A percentile compares a stretch with the other conserved stretches of the same genome.
phyloP scores from a whole-genome alignment of 495 filamentous ascomycete genomes.

The Paragyromitra xinjiangensis region DNA sequence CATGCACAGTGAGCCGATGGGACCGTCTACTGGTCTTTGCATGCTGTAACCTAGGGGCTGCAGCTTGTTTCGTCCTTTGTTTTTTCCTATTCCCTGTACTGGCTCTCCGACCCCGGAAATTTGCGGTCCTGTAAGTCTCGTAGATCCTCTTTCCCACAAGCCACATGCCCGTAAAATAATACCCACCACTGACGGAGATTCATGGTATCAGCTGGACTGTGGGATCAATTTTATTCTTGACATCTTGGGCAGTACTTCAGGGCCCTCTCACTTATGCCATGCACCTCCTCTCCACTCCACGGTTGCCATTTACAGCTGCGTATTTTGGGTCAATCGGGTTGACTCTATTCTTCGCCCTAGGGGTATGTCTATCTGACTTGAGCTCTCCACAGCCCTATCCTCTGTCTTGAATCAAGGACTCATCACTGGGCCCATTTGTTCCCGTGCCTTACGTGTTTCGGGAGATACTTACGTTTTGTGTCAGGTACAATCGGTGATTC shows the following conservation, averaged over 20 bases:
- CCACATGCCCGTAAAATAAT: conserved; percentile 43
- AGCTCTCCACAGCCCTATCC: conserved; percentile 22
- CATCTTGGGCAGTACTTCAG: conserved; percentile 94
- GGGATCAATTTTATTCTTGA: conserved; percentile 86
- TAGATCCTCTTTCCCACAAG: conserved; percentile 51
- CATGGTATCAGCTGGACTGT: conserved; percentile 81
- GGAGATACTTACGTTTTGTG: conserved; percentile 34
- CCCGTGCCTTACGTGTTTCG: conserved; percentile 32
- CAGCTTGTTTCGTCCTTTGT: conserved; percentile 90
- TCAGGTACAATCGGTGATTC: conserved; percentile 78
- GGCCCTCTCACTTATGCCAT: conserved; percentile 81
- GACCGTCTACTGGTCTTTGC: conserved; percentile 91
- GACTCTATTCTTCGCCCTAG: conserved; percentile 89
- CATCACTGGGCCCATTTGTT: conserved; percentile 52
- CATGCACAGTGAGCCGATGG: conserved; percentile 87
- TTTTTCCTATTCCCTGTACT: conserved; percentile 87
- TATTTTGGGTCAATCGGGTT: conserved; percentile 95
- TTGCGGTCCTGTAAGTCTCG: conserved; percentile 89
- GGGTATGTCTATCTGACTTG: conserved; percentile 70
- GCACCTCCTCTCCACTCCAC: conserved; percentile 83
- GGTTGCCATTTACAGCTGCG: conserved; percentile 92
- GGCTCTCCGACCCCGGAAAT: conserved; percentile 82
- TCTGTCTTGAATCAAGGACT: conserved; percentile 12
- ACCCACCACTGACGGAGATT: conserved; percentile 38
- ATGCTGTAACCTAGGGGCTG: conserved; percentile 88